Base-by-base conservation (phyloP, 2,329 filamentous ascomycete species). In the Cadophora gregata region DNA sequence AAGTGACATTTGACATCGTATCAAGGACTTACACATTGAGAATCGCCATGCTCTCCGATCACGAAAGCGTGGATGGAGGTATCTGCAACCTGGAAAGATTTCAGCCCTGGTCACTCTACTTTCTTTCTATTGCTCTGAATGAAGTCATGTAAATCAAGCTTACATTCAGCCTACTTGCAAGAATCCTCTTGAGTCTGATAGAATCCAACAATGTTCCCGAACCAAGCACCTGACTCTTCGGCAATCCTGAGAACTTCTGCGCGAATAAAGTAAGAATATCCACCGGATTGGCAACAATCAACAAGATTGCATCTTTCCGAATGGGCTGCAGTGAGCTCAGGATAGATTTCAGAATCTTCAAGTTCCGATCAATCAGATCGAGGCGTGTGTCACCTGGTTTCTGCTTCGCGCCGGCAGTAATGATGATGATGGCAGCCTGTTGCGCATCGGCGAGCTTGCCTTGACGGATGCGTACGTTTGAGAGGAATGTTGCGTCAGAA, bases 221-320 rank as follows among this genome's bases (percentile, higher is more conserved):
- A 0, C 85, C 85, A 27, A 86, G 71, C 14, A 86, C 83, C 67
- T 85, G 84, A 10, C 70, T 74, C 45, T 78, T 71, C 0, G 84
- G 84, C 1, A 86, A 77, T 1, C 82, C 80, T 0, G 82, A 82
- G 19, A 83, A 73, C 55, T 81, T 77, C 36, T 80, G 79, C 4
- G 81, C 82, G 60, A 86, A 79, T 55, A 81, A 80, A 1, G 85
- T 85, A 38, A 86, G 76, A 31, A 86, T 77, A 71, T 87, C 85
- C 24, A 86, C 84, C 0, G 85, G 85, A 72, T 86, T 86, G 2
- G 85, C 80, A 3, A 86, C 83, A 1, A 86, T 75, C 0, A 87
- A 75, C 0, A 86, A 72, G 33, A 87, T 80, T 0, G 83, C 78
- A 63, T 84, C 79, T 3, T 78, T 74, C 29, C 76, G 77, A 64